Base-by-base conservation (phyloP, 2,329 filamentous ascomycete genomes). In the Calonectria honghensis region DNA sequence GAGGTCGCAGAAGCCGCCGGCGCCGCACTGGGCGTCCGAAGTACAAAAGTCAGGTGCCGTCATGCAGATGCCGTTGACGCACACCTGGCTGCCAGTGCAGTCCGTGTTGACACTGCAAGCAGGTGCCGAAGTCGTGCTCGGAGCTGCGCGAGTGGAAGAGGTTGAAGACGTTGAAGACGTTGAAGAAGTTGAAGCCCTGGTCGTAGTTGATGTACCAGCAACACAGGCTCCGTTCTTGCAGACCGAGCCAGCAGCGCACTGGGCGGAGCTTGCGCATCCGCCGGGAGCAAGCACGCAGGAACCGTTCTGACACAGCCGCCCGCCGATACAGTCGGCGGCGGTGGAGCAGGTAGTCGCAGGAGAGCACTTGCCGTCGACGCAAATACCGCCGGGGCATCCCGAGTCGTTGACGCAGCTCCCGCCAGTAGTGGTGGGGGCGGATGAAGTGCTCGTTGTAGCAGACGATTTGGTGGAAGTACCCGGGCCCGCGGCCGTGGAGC, bases 291-390 rank as follows among this genome's bases (percentile, higher is more conserved):
- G 13, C 6, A 70, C 35, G 27, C 68, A 70, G 37, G 18, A n/a
- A 11, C 35, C 48, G 13, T 5, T 16, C 20, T 45, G 11, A 11
- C 68, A 70, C 10, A 35, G 10, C 2, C 39, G 27, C 11, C 29
- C 27, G 3, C 35, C 68, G 9, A 37, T 35, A 18, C 69, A 72
- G 16, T 67, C 63, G 16, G 63, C 32, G 31, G 67, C 39, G 5
- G 35, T n/a, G 7, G 16, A 31, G 50, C 70, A 72, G 13, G 2
- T 9, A 10, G 20, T 20, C 2, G 35, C 6, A 10, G 50, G 6
- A 6, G 59, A 63, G 45, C 70, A 72, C 2, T 3, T 5, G 24
- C 70, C 63, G 16, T 59, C 51, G 1, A 72, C 70, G 27, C 68
- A 71, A 24, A 37, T 16, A 18, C 35, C 48, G 29, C 10, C 7